These are phyloP conservation scores for Salix udensis DNA, from an alignment of 345 rosid species.

Conservation along the genomic window DNA sequence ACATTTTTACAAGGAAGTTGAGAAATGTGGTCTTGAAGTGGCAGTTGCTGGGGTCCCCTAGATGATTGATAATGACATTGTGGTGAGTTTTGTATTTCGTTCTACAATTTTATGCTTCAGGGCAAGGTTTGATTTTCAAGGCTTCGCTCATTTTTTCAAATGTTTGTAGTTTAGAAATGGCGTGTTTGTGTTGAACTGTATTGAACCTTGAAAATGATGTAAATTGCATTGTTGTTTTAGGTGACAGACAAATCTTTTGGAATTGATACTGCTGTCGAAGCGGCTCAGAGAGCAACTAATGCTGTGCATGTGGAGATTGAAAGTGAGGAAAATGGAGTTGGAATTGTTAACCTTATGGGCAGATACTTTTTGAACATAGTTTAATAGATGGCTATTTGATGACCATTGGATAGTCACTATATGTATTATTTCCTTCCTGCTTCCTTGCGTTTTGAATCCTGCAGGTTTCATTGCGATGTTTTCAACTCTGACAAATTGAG, in stretches of 20 bases:
- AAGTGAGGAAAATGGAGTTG: slow-evolving; percentile 96
- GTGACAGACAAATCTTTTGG: slow-evolving; percentile 97
- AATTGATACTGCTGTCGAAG: slow-evolving; percentile 96
- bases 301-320: slow-evolving; percentile 97
- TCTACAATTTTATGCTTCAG: background rate
- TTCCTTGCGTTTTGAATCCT: slow-evolving; percentile 15
- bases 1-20: slow-evolving; percentile 61
- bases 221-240: slow-evolving; percentile 30
- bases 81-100: slow-evolving; percentile 48
- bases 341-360: slow-evolving; percentile 93
- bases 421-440: background rate
- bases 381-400: background rate
- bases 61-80: slow-evolving; percentile 87
- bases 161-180: background rate
- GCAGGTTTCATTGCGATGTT: slow-evolving; percentile 91
- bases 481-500: slow-evolving; percentile 94
- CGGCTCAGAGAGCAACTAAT: slow-evolving; percentile 93
- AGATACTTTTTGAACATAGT: slow-evolving; percentile 44
- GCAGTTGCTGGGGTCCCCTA: slow-evolving; percentile 89
- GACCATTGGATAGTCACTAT: background rate
- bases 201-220: background rate
- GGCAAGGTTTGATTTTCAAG: background rate
- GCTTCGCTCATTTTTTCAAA: background rate
- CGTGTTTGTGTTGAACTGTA: background rate
- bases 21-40: slow-evolving; percentile 77